Evolutionary conservation across 371 early-diverging fungal genomes (phyloP).

Genomic region (Aphelidium insulamus): DNA sequence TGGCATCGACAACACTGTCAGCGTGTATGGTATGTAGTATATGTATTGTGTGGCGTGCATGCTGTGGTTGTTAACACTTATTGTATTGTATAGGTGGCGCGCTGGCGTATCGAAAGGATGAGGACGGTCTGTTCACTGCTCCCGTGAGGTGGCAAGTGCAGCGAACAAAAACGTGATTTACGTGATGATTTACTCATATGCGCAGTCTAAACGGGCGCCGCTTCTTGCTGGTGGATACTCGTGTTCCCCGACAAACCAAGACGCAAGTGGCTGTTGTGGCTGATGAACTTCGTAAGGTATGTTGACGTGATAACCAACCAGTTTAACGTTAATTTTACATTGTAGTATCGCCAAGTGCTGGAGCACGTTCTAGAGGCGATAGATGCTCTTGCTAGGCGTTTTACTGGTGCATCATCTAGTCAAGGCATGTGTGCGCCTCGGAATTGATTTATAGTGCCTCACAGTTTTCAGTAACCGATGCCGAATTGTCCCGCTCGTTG

Average conservation of each 20-base stretch:
- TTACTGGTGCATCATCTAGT: too few species aligned
- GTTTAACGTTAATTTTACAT: background rate
- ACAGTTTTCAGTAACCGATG: too few species aligned
- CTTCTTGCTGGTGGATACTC: conserved; percentile 63
- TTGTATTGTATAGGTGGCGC: conserved; percentile 16
- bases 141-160: conserved; percentile 9
- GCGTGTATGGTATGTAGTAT: conserved; percentile 41
- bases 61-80: background rate
- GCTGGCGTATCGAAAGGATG: conserved; percentile 23
- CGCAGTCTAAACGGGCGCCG: conserved; percentile 33
- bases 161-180: conserved; percentile 3
- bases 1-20: conserved; percentile 80
- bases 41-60: background rate
- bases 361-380: conserved; percentile 52
- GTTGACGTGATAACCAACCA: background rate
- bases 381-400: conserved; percentile 13
- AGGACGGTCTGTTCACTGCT: conserved; percentile 1
- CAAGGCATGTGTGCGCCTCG: too few species aligned
- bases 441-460: too few species aligned
- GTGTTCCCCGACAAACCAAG: conserved; percentile 68
- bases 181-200: background rate
- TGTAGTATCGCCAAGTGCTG: conserved; percentile 32
- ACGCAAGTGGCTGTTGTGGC: conserved; percentile 61
- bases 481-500: too few species aligned
- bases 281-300: conserved; percentile 24